Percentiles rank a stretch among this genome's conserved stretches.
Conservation (phyloP, 2,329 filamentous ascomycete species). For the Colletotrichum echinochloae region DNA sequence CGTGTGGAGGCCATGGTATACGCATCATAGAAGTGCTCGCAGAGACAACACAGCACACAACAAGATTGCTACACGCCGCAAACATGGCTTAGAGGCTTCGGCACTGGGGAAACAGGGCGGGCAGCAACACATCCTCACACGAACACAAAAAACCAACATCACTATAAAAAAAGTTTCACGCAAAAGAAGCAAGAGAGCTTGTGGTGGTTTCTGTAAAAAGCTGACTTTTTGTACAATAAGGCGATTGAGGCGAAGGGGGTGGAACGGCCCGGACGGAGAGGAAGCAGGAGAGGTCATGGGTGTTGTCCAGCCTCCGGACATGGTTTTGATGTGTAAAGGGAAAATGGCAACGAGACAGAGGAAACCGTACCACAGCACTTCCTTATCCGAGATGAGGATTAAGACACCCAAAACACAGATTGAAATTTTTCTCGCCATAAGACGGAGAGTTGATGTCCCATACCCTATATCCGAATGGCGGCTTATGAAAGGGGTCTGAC, state of each 20-base stretch:
- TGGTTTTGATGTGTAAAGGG: conserved; percentile 20
- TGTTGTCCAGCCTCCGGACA: neutral
- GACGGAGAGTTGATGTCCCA: conserved; percentile 11
- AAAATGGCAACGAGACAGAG: conserved; percentile 7
- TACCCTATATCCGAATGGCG: conserved; percentile 1
- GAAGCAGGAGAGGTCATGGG: neutral
- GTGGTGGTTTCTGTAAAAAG: conserved; percentile 41
- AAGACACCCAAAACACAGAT: conserved; percentile 31
- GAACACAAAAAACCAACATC: conserved; percentile 1
- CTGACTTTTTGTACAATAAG: conserved; percentile 40
- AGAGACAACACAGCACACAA: conserved; percentile 26
- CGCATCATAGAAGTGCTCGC: conserved; percentile 41
- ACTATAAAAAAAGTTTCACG: conserved; percentile 16
- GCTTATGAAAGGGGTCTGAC: conserved; percentile 11
- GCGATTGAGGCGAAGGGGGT: conserved; percentile 14
- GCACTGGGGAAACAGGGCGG: conserved; percentile 13
- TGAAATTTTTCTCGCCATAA: conserved; percentile 34
- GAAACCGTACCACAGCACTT: conserved; percentile 10
- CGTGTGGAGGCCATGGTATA: conserved; percentile 22
- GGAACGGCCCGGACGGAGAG: neutral
- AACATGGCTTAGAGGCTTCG: conserved; percentile 17
- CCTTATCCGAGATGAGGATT: conserved; percentile 22
- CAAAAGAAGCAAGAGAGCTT: conserved; percentile 22
- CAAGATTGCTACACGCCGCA: conserved; percentile 33
- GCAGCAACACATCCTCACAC: conserved; percentile 17